These are phyloP conservation scores for Aspergillus ibericus DNA, from an alignment of 2,329 filamentous ascomycete species.

Conservation along the genomic window DNA sequence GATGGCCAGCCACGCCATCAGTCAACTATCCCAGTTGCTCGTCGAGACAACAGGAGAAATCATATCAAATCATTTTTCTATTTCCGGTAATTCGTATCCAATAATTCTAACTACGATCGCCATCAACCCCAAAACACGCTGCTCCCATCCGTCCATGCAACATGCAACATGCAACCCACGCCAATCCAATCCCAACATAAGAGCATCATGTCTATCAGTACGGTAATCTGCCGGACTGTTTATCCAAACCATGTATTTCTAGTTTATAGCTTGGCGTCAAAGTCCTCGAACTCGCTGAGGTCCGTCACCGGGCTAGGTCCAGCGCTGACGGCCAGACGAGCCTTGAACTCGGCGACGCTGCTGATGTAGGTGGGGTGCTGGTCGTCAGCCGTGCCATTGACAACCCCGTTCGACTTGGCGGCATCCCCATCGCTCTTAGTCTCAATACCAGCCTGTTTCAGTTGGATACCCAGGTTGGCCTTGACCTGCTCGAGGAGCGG, in stretches of 20 bases:
- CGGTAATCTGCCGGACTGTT: neutral
- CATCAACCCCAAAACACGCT: neutral
- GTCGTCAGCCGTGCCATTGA: conserved; percentile 29
- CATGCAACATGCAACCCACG: neutral
- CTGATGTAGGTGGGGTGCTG: conserved; percentile 63
- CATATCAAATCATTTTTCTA: neutral
- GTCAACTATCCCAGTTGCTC: neutral
- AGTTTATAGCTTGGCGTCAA: conserved; percentile 72
- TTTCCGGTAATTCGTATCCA: neutral
- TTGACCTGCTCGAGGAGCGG: conserved; percentile 53
- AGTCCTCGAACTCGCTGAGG: conserved; percentile 80
- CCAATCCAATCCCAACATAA: neutral
- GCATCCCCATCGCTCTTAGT: conserved; percentile 36
- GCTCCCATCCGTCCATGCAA: neutral
- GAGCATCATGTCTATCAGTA: neutral
- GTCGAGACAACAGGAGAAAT: too few relatives aligned
- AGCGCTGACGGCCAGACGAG: conserved; percentile 67
- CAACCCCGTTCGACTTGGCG: conserved; percentile 22
- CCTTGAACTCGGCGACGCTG: conserved; percentile 80
- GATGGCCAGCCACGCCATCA: neutral
- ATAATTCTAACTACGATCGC: neutral
- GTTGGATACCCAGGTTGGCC: conserved; percentile 47
- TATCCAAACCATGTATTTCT: neutral
- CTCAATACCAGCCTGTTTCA: conserved; percentile 48
- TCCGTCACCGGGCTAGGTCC: conserved; percentile 73